Evolutionary conservation across 768 basidiomycete genomes (phyloP).

Genomic region (Leccinum longicurvipes): DNA sequence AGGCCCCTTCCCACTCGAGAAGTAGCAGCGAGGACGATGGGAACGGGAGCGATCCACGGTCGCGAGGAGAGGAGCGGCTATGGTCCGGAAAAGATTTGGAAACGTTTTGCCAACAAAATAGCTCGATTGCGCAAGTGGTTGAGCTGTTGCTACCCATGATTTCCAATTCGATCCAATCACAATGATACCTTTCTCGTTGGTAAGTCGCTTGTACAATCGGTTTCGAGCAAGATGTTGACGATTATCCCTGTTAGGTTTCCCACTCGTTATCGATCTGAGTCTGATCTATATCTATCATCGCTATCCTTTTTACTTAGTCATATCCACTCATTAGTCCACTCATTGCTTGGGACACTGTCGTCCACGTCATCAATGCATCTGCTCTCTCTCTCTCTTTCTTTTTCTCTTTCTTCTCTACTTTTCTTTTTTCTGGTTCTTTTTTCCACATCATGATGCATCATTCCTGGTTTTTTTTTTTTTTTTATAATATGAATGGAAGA

Average conservation of each 20-base stretch:
- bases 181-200: conserved; percentile 16
- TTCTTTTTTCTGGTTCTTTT: not conserved
- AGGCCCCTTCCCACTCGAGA: conserved; percentile 34
- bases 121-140: conserved; percentile 73
- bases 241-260: conserved; percentile 5
- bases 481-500: not conserved
- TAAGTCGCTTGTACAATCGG: conserved; percentile 16
- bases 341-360: conserved; percentile 27
- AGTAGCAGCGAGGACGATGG: conserved; percentile 32
- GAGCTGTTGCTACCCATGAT: conserved; percentile 55
- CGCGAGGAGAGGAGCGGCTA: conserved; percentile 44
- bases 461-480: conserved; percentile 1
- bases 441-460: conserved; percentile 20
- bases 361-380: conserved; percentile 25
- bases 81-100: conserved; percentile 86
- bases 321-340: conserved; percentile 27
- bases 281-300: conserved; percentile 27
- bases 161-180: conserved; percentile 35
- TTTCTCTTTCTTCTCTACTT: not conserved
- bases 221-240: conserved; percentile 8
- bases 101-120: conserved; percentile 85
- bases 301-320: conserved; percentile 23
- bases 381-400: not conserved
- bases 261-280: conserved; percentile 21
- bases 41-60: conserved; percentile 30